Percentiles rank a stretch among this genome's conserved stretches.
Evolutionary conservation across 257 asterid species (phyloP).

Genomic region (Oldenlandia corymbosa): DNA sequence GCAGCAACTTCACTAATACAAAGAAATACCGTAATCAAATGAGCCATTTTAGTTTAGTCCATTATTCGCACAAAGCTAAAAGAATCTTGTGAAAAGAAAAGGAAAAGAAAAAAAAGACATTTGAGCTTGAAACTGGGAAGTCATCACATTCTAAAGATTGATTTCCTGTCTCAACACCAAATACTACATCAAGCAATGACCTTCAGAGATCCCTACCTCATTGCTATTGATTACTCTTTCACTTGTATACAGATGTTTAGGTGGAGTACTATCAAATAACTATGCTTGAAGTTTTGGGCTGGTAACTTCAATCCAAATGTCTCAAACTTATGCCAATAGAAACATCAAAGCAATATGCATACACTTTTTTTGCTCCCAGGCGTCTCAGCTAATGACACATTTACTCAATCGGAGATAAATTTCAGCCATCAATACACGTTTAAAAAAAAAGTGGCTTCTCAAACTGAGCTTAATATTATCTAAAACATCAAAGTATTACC

Average conservation of each 20-base stretch:
- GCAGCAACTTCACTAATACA: too few species aligned
- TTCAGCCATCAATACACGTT: neutral
- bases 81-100: too few species aligned
- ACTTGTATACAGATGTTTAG: neutral
- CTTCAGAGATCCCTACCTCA: neutral
- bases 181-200: neutral
- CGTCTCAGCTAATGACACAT: neutral
- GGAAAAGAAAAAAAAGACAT: too few species aligned
- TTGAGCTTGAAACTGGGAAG: neutral
- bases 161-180: neutral
- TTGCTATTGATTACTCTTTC: neutral
- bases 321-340: neutral
- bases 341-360: neutral
- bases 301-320: neutral
- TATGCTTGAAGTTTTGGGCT: neutral
- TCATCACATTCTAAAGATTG: neutral
- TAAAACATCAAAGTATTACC: slow-evolving; percentile 31
- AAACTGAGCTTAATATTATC: neutral
- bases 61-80: too few species aligned
- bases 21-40: too few species aligned
- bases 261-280: neutral
- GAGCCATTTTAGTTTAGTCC: too few species aligned
- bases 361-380: neutral
- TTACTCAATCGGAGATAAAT: neutral
- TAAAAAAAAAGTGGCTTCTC: neutral